Evolutionary conservation across 2,329 filamentous ascomycete species (phyloP), one percentile per base, ranked within the genome.

Genomic region (Epichloe sibirici): DNA sequence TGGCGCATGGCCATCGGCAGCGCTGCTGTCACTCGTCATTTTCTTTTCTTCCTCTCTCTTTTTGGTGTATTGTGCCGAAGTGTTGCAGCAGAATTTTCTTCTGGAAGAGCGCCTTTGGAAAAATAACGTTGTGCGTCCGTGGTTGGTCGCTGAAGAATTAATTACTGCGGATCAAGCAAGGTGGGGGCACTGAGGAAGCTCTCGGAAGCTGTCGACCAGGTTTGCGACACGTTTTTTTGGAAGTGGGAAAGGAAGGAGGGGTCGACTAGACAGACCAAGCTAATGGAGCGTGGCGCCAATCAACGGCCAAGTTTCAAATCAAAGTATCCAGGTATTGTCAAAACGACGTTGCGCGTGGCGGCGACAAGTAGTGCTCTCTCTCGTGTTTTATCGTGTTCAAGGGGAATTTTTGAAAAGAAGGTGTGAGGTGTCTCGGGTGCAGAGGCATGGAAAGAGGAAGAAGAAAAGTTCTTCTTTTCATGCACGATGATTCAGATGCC

Each of bases 1-100:
- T 44, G 62, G 59, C 53, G 59, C 64, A 48, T 62, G 62, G 54
- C 65, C 61, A 54, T 69, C 64, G 49, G 65, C 64, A 56, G 63
- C 61, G 34, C 43, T 40, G 46, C 34, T 38, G 13, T 47, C 46
- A 17, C 12, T 44, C 12, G 53, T 25, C 53, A 55, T 55, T 46
- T 25, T 47, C 5, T 45, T 21, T 35, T 13, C n/a, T 35, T 21
- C 3, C 5, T 45, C 28, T 21, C 43, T 23, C 6, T 17, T 21
- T 46, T 17, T 34, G 13, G 23, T n/a, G 31, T 31, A 31, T 31
- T 31, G 8, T 11, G 28, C 9, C 31, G 9, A 31, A 4, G 8
- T 31, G 31, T 31, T 11, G 31, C 31, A 31, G 31, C 31, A 31
- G 31, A 11, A 21, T 21, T 21, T 21, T 21, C 2, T 21, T 21